Evolutionary conservation across 345 rosid species (phyloP).

Genomic region (Reutealis trisperma): DNA sequence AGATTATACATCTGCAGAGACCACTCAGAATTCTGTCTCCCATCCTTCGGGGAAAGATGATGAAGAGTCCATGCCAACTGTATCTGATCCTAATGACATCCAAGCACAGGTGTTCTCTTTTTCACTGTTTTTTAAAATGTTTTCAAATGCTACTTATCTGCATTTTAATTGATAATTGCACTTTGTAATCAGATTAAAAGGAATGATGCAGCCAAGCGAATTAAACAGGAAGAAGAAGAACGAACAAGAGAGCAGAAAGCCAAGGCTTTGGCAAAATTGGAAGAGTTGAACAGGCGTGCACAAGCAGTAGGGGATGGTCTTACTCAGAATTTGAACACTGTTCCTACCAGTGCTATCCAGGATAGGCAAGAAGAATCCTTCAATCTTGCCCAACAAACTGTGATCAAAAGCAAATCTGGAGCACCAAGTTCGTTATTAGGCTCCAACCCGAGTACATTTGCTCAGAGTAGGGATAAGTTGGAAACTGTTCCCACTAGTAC

Average conservation of each 20-base stretch:
- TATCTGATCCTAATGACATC: slow-evolving; percentile 49
- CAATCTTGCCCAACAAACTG: slow-evolving; percentile 30
- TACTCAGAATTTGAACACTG: slow-evolving; percentile 42
- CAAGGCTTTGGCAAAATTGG: slow-evolving; percentile 78
- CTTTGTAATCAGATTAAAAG: slow-evolving; percentile 57
- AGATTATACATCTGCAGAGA: slow-evolving; percentile 33
- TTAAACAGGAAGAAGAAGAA: slow-evolving; percentile 90
- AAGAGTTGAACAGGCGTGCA: slow-evolving; percentile 78
- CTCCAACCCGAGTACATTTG: neutral
- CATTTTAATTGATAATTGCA: neutral
- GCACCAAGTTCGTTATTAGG: neutral
- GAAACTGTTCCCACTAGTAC: slow-evolving; percentile 39
- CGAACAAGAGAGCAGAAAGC: slow-evolving; percentile 85
- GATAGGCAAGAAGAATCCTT: slow-evolving; percentile 44
- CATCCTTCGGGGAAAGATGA: slow-evolving; percentile 41
- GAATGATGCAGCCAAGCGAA: slow-evolving; percentile 72
- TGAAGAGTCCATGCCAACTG: slow-evolving; percentile 39
- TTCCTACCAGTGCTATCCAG: slow-evolving; percentile 29
- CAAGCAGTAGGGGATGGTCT: slow-evolving; percentile 45
- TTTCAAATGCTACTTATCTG: neutral
- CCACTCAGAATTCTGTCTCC: slow-evolving; percentile 38
- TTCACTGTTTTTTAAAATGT: slow-evolving; percentile 1
- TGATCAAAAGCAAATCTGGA: slow-evolving; percentile 11
- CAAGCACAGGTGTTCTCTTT: slow-evolving; percentile 48
- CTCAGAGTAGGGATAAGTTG: slow-evolving; percentile 19